phyloP scores from a whole-genome alignment of 164 flowering plant genomes.

The Echeveria elegans region DNA sequence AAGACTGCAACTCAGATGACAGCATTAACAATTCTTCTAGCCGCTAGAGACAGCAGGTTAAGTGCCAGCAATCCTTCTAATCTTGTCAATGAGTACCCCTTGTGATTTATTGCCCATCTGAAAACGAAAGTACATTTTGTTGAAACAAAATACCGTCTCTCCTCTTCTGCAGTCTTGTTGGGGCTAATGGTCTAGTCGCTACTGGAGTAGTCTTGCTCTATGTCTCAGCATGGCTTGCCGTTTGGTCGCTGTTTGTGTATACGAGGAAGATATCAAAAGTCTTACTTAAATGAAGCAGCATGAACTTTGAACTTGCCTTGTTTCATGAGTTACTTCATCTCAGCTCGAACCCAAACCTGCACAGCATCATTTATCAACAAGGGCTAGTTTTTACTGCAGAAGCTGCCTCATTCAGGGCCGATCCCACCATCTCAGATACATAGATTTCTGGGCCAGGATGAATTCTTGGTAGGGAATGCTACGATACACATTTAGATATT shows the following conservation, averaged over 20 bases:
- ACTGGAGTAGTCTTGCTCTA: conserved; percentile 72
- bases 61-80: neutral
- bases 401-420: neutral
- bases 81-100: neutral
- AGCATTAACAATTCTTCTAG: conserved; percentile 76
- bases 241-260: conserved; percentile 85
- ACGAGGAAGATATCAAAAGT: conserved; percentile 82
- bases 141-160: neutral
- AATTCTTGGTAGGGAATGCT: neutral
- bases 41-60: conserved; percentile 74
- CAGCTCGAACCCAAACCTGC: neutral
- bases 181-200: conserved; percentile 38
- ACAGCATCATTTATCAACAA: neutral
- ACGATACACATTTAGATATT: neutral
- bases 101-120: neutral
- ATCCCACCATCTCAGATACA: no score
- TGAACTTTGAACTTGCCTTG: neutral
- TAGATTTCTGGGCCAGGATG: neutral
- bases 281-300: conserved; percentile 44
- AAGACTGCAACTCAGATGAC: conserved; percentile 96
- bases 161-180: conserved; percentile 44
- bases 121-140: neutral
- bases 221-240: conserved; percentile 78
- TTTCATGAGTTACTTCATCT: neutral
- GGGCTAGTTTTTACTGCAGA: neutral